Evolutionary conservation across 441 rosid genomes (phyloP), one percentile per base, ranked within the genome.

Genomic region (Brassica balearica): DNA sequence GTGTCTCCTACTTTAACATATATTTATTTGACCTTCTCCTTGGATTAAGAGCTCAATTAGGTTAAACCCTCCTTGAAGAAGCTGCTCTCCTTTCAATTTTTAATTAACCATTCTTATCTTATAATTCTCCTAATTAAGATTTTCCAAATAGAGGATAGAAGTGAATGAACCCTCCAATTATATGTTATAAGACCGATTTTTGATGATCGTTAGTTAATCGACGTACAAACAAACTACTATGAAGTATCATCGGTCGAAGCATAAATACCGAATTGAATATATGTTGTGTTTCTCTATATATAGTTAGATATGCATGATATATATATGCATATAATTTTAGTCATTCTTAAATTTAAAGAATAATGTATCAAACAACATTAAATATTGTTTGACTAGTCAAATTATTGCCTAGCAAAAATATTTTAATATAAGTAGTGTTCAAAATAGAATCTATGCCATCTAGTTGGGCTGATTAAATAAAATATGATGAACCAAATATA

Each of bases 1-100:
- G 85, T 90, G 97, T 91, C 95, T 87, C 91, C 92, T 90, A 87
- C 81, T 82, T 85, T 83, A 86, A 81, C 81, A 78, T 85, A 60
- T 65, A 51, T 73, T 70, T 25, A 77, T 65, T 77, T 69, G 78
- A 77, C 75, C 83, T 85, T 89, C 89, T 78, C 76, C 92, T 92
- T 88, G 94, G 92, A 92, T 89, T 82, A 77, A 72, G 93, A 82
- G 92, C 91, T 82, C 79, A 51, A 73, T 68, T 82, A 85, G 83
- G 64, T 62, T 77, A 51, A 62, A 9, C 80, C 59, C 81, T 83
- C 76, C 88, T 85, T 82, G 90, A 76, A 84, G 58, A 17, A 81
- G 86, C 87, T 82, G 86, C 85, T 63, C 71, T 20, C 1, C 23
- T 61, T n/a, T 46, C 20, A 38, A 70, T 23, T 62, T 67, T 59